Conservation (phyloP, 345 rosid genomes). For the Viola odorata region DNA sequence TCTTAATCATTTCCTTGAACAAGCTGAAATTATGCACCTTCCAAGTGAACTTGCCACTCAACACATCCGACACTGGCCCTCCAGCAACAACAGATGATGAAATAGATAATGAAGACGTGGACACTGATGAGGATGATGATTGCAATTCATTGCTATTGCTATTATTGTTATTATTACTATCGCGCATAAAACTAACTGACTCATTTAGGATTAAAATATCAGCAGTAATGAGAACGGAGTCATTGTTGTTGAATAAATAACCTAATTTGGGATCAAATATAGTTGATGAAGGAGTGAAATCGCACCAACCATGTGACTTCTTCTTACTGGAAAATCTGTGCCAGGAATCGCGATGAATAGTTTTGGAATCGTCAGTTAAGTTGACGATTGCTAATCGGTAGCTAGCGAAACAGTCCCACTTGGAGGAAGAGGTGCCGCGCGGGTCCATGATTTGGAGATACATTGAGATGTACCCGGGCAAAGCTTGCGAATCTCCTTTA, state of each 20-base stretch:
- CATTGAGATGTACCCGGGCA: constrained; percentile 85
- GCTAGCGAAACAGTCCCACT: constrained; percentile 99
- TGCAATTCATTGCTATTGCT: constrained; percentile 46
- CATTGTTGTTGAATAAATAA: constrained; percentile 55
- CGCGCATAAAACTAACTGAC: constrained; percentile 75
- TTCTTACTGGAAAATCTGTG: constrained; percentile 91
- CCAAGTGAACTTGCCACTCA: constrained; percentile 96
- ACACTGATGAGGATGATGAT: constrained; percentile 27
- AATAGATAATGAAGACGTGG: constrained; percentile 7
- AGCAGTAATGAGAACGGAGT: constrained; percentile 72
- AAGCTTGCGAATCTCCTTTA: constrained; percentile 90
- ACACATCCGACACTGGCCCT: constrained; percentile 69
- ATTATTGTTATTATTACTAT: constrained; percentile 21
- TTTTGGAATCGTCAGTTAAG: constrained; percentile 68
- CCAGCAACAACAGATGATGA: constrained; percentile 44
- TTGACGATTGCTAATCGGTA: constrained; percentile 83
- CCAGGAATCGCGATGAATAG: constrained; percentile 98
- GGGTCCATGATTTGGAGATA: constrained; percentile 99
- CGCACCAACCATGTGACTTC: constrained; percentile 99
- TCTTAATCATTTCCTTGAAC: constrained; percentile 94
- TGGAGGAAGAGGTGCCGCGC: constrained; percentile 64
- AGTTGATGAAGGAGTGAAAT: constrained; percentile 80
- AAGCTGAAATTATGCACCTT: constrained; percentile 93
- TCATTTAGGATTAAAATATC: constrained; percentile 87
- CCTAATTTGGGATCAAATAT: constrained; percentile 83